Conservation (phyloP, 2,329 filamentous ascomycete genomes). For the Anthostomella pinea region DNA sequence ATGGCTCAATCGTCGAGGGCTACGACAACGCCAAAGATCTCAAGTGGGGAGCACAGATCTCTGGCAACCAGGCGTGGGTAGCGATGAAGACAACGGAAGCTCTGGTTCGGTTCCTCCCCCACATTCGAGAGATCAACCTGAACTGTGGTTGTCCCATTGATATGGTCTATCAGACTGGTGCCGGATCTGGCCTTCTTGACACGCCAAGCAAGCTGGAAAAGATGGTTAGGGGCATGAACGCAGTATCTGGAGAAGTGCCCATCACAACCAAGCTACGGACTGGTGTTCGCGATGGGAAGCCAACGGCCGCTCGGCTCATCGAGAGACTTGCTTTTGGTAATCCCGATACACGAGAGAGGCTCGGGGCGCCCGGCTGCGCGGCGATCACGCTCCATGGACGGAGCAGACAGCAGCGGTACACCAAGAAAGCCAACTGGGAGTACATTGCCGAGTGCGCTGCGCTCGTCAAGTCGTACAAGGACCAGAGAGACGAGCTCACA, state of each 20-base stretch:
- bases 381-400: slow-evolving; percentile 95
- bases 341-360: slow-evolving; percentile 64
- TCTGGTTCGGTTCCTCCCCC: slow-evolving; percentile 71
- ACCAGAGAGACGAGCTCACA: slow-evolving; percentile 59
- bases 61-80: slow-evolving; percentile 87
- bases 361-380: slow-evolving; percentile 80
- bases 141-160: slow-evolving; percentile 99
- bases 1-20: slow-evolving; percentile 58
- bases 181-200: slow-evolving; percentile 90
- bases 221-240: slow-evolving; percentile 94
- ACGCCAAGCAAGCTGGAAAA: slow-evolving; percentile 84
- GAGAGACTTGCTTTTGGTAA: slow-evolving; percentile 81
- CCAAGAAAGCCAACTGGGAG: slow-evolving; percentile 84
- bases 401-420: slow-evolving; percentile 92
- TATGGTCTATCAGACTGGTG: slow-evolving; percentile 82
- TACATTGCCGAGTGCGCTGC: slow-evolving; percentile 91
- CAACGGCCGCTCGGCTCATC: slow-evolving; percentile 77
- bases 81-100: slow-evolving; percentile 86
- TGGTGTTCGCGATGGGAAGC: slow-evolving; percentile 76
- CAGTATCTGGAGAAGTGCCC: slow-evolving; percentile 83
- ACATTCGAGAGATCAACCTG: slow-evolving; percentile 85
- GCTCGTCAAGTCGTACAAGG: slow-evolving; percentile 77
- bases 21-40: slow-evolving; percentile 83
- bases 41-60: slow-evolving; percentile 89
- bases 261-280: slow-evolving; percentile 95